phyloP scores from a whole-genome alignment of 2,329 filamentous ascomycete species.

The Dactylellina haptotyla region DNA sequence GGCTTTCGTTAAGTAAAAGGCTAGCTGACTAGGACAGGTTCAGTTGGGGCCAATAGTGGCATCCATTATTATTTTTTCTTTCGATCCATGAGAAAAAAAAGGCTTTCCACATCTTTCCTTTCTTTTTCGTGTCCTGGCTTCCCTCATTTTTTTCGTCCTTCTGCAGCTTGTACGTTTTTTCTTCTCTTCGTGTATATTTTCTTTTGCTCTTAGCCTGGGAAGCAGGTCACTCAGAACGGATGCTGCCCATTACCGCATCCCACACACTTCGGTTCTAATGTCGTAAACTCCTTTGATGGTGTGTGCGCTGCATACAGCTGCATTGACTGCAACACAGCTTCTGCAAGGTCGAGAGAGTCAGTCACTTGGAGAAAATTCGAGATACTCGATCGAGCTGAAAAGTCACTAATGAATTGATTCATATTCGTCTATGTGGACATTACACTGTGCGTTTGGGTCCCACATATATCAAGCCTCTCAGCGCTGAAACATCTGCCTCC shows the following conservation, averaged over 20 bases:
- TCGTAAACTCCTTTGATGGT: slow-evolving; percentile 23
- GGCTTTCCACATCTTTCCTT: slow-evolving; percentile 14
- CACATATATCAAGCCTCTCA: slow-evolving; percentile 8
- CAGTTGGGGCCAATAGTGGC: slow-evolving; percentile 48
- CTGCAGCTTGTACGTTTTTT: slow-evolving; percentile 6
- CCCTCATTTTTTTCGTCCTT: slow-evolving; percentile 8
- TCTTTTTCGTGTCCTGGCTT: slow-evolving; percentile 17
- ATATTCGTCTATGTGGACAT: slow-evolving; percentile 6
- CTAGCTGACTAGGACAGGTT: slow-evolving; percentile 17
- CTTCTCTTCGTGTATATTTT: too few relatives aligned
- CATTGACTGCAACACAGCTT: slow-evolving; percentile 37
- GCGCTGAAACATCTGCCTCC: slow-evolving; percentile 29
- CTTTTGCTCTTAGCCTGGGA: slow-evolving; percentile 22
- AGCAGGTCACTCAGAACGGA: slow-evolving; percentile 3
- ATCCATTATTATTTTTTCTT: slow-evolving; percentile 38
- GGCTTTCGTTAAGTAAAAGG: slow-evolving; percentile 37
- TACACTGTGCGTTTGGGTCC: not conserved
- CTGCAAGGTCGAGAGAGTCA: slow-evolving; percentile 32
- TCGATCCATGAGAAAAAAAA: slow-evolving; percentile 18
- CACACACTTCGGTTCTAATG: slow-evolving; percentile 22
- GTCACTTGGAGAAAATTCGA: slow-evolving; percentile 43
- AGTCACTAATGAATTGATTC: slow-evolving; percentile 14
- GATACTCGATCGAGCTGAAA: slow-evolving; percentile 40
- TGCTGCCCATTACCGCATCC: not conserved
- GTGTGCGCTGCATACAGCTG: slow-evolving; percentile 37